phyloP scores from a whole-genome alignment of 306 rosid genomes.

The Rosa lucieae region DNA sequence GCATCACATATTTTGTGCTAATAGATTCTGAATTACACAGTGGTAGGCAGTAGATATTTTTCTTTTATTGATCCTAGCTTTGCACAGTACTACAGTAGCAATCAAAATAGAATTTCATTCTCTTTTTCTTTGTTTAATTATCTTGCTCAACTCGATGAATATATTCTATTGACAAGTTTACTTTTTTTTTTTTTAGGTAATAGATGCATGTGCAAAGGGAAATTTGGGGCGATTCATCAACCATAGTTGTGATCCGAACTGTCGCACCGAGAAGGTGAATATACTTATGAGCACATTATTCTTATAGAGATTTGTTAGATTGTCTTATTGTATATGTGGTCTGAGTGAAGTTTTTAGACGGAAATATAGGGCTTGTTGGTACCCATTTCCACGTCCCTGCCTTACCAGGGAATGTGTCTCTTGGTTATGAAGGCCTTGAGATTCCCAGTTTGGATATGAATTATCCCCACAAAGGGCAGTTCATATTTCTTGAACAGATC shows the following conservation, averaged over 20 bases:
- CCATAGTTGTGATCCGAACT: constrained; percentile 98
- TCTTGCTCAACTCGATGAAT: neutral
- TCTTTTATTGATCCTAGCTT: neutral
- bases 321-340: constrained; percentile 1
- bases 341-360: neutral
- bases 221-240: constrained; percentile 98
- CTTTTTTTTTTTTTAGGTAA: constrained; percentile 62
- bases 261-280: constrained; percentile 94
- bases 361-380: neutral
- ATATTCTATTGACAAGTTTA: constrained; percentile 21
- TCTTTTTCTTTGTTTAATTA: neutral
- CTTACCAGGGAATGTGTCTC: neutral
- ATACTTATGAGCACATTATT: neutral
- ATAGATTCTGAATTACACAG: neutral
- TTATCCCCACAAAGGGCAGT: neutral
- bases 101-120: neutral
- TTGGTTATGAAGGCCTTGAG: neutral
- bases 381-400: neutral
- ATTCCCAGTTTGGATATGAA: neutral
- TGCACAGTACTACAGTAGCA: neutral
- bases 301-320: neutral
- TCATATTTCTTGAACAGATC: neutral
- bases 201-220: constrained; percentile 98
- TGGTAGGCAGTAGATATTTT: neutral
- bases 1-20: neutral